Percentiles rank a stretch among this genome's conserved stretches.
phyloP scores from a whole-genome alignment of 345 rosid genomes.

The Eucalyptus urophylla region DNA sequence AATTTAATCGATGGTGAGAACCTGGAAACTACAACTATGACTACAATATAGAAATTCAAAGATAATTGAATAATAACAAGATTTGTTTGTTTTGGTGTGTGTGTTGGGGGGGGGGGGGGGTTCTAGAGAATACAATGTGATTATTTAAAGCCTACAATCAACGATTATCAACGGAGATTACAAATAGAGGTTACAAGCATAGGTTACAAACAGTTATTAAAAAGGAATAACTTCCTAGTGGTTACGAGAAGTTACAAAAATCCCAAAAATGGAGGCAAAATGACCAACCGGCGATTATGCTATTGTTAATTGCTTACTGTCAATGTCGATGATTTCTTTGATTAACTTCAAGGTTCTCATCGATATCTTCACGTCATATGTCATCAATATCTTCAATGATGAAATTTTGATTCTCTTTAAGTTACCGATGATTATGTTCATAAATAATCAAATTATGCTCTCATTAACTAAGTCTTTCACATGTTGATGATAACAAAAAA shows the following conservation, averaged over 20 bases:
- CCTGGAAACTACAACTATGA: not conserved
- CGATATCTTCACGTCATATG: not conserved
- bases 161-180: not conserved
- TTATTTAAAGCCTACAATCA: not conserved
- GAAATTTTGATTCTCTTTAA: not conserved
- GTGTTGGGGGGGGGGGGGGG: rapidly evolving
- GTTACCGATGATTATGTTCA: rapidly evolving
- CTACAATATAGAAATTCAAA: rapidly evolving
- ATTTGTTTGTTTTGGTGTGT: not conserved
- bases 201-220: not conserved
- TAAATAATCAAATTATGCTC: not conserved
- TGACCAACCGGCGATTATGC: not conserved
- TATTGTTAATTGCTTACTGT: not conserved
- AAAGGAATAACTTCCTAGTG: not conserved
- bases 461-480: not conserved
- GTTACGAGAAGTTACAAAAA: not conserved
- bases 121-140: not conserved
- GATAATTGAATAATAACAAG: not conserved
- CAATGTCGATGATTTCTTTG: not conserved
- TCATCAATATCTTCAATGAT: not conserved
- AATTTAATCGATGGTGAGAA: rapidly evolving
- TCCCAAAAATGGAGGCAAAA: not conserved
- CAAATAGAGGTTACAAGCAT: not conserved
- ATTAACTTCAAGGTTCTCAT: not conserved
- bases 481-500: not conserved